Conservation (phyloP, 345 rosid species). For the Pugionium dolabratum region DNA sequence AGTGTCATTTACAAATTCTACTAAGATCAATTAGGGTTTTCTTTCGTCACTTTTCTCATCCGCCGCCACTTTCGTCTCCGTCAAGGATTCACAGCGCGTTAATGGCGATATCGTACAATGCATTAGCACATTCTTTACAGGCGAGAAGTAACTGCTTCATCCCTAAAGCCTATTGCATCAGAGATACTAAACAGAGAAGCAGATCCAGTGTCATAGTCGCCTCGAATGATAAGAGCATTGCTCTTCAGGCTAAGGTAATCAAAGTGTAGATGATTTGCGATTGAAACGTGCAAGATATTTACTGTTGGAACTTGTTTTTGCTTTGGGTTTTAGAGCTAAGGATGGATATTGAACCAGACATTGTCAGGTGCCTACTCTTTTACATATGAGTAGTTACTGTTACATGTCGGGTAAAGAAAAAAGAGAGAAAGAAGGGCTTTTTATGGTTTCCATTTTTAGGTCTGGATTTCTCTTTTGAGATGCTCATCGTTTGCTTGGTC, state of each 20-base stretch:
- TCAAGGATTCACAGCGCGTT: background rate
- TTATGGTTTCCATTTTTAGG: conserved; percentile 25
- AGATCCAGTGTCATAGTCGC: conserved; percentile 36
- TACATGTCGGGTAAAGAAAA: conserved; percentile 39
- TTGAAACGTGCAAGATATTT: background rate
- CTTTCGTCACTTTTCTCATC: background rate
- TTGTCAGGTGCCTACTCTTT: conserved; percentile 37
- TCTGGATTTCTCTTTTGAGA: conserved; percentile 30
- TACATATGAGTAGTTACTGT: conserved; percentile 36
- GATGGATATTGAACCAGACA: conserved; percentile 32
- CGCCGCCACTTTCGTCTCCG: conserved; percentile 23
- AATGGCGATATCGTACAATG: conserved; percentile 32
- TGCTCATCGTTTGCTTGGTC: conserved; percentile 42
- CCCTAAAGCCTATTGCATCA: conserved; percentile 11
- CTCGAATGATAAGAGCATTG: conserved; percentile 30
- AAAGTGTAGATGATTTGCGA: background rate
- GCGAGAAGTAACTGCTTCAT: background rate
- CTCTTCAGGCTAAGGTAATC: conserved; percentile 33
- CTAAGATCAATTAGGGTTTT: conserved; percentile 27
- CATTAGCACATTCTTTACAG: conserved; percentile 21
- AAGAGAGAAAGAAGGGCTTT: conserved; percentile 4
- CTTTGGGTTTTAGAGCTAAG: background rate
- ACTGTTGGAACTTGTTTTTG: background rate
- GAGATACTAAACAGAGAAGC: conserved; percentile 25
- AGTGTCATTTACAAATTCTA: no score